Conservation (phyloP, 2,329 filamentous ascomycete genomes). For the Phoma sp. region DNA sequence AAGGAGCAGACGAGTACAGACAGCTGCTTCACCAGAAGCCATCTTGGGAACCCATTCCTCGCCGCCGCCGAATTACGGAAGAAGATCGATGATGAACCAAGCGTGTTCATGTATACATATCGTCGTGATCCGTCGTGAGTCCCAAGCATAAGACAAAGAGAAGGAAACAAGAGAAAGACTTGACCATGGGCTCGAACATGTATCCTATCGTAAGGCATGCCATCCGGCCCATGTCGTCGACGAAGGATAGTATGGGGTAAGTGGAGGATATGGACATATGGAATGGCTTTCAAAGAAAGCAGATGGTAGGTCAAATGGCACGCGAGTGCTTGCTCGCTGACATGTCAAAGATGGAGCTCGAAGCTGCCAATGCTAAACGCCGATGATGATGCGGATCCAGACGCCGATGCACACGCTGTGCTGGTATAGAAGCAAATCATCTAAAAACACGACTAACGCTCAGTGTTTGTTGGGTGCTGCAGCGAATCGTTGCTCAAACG, state of each 20-base stretch:
- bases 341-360: conserved; percentile 29
- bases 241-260: conserved; percentile 24
- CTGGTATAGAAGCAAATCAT: conserved; percentile 26
- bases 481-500: conserved; percentile 51
- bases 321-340: conserved; percentile 29
- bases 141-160: conserved; percentile 24
- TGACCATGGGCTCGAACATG: conserved; percentile 18
- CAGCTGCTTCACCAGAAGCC: conserved; percentile 8
- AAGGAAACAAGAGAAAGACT: conserved; percentile 18
- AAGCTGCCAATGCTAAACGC: conserved; percentile 41
- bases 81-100: conserved; percentile 25
- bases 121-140: conserved; percentile 35
- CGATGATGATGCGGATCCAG: conserved; percentile 42
- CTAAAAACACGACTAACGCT: conserved; percentile 34
- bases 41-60: conserved; percentile 8
- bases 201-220: conserved; percentile 21
- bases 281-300: conserved; percentile 40
- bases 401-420: conserved; percentile 32
- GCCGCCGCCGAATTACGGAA: conserved; percentile 34
- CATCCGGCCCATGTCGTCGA: conserved; percentile 23
- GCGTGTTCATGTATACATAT: conserved; percentile 35
- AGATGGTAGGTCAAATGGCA: conserved; percentile 30
- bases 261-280: conserved; percentile 38
- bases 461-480: conserved; percentile 36
- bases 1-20: conserved; percentile 26